These are phyloP conservation scores for Carex myosuroides DNA, from an alignment of 176 grass and related monocot genomes.

Conservation along the genomic window DNA sequence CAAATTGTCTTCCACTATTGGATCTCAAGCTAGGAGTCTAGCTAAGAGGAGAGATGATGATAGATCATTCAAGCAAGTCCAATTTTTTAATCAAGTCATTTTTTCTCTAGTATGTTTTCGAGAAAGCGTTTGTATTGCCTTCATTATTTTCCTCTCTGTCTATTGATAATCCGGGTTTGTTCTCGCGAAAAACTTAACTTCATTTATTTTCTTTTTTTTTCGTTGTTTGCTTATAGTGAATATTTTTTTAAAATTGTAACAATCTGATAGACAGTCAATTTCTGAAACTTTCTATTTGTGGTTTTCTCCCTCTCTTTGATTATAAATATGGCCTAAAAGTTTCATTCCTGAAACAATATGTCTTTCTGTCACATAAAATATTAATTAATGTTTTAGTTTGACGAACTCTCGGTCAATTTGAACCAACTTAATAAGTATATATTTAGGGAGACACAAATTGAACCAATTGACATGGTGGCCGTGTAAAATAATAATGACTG, in stretches of 20 bases:
- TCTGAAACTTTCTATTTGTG: neutral
- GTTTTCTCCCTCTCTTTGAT: neutral
- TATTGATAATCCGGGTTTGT: neutral
- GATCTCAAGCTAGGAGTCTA: slow-evolving; percentile 34
- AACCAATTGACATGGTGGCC: neutral
- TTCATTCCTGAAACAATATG: neutral
- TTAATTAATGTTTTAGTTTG: neutral
- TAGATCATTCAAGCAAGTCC: neutral
- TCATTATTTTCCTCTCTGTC: neutral
- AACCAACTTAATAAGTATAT: neutral
- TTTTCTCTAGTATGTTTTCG: neutral
- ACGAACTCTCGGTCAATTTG: neutral
- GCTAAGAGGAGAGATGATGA: neutral
- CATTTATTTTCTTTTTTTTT: neutral
- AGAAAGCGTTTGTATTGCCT: neutral
- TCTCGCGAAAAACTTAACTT: neutral
- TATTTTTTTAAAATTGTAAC: neutral
- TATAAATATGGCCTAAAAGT: neutral
- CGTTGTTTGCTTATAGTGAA: neutral
- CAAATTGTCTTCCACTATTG: slow-evolving; percentile 7
- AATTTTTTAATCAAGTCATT: neutral
- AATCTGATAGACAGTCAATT: neutral
- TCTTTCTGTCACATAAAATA: neutral
- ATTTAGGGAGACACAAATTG: neutral
- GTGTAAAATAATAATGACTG: neutral